Base-by-base conservation (phyloP, 2,329 filamentous ascomycete genomes). In the Penicillium sp. region DNA sequence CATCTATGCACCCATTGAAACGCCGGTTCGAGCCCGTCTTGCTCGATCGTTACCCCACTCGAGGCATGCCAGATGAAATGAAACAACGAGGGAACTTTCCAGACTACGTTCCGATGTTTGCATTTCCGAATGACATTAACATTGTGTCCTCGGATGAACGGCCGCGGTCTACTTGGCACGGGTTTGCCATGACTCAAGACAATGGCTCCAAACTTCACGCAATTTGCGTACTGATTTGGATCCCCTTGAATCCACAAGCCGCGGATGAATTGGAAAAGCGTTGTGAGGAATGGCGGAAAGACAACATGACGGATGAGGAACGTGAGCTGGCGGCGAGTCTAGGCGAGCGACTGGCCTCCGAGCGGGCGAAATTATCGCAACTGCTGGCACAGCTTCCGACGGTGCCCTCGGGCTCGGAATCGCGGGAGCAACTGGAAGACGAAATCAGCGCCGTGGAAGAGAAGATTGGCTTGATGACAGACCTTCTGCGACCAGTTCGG, bases 101-200 rank as follows among this genome's bases (percentile, higher is more conserved):
- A 1, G 92, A 98, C 60, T 98, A 95, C 56, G 87, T 98, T 12
- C 92, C 92, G 39, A 96, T 98, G 92, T 98, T 98, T 65, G 89
- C 92, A 37, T 98, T 96, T 56, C 92, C 92, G 30, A 95, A 96
- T 64, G 92, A 98, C 62, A 92, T 98, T 53, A 88, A 88, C 47
- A 92, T 98, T 35, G 86, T 96, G 7, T 95, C 92, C 1, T 89
- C 89, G 1, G 92, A 98, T 57, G 87, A 95, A 60, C 77, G 89
- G 45, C 92, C 92, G 1, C 77, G 88, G 45, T 90, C 92, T n/a
- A 95, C 89, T 15, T 98, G 92, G 92, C 92, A 98, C 66, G 92
- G 92, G 32, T 98, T 98, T 59, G 89, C 87, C 45, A 96, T 98
- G 92, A 98, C 92, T 2, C 84, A 84, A 14, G 85, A 85, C 39